Base-by-base conservation (phyloP, 2,329 filamentous ascomycete species). In the Drechmeria coniospora region DNA sequence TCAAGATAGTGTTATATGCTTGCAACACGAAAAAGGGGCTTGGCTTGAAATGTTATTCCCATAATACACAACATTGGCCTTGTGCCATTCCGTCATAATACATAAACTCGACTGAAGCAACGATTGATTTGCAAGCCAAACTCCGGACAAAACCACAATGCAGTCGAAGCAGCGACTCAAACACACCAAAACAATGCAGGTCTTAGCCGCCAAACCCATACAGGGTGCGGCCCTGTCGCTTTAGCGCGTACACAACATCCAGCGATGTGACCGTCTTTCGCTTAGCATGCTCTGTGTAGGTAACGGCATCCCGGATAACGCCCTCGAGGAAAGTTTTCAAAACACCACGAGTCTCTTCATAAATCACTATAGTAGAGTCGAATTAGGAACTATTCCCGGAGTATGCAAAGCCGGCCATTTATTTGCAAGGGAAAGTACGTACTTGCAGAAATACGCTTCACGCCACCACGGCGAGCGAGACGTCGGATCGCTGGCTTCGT, bases 371-470 rank as follows among this genome's bases (percentile, higher is more conserved):
- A 6, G 1, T 4, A 1, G 3, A 2, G 1, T 14, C 1, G 5
- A 18, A 31, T 47, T 36, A 48, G 20, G 4, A 29, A 15, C 21
- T 27, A 19, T 18, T 8, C 26, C n/a, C 13, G 31, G 29, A 23
- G 34, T 36, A n/a, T n/a, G n/a, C n/a, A n/a, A n/a, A n/a, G n/a
- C n/a, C 15, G 3, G 3, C 26, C 18, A 8, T 20, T n/a, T 17
- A 20, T 7, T n/a, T 5, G 6, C 7, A 12, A 1, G 18, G 21
- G 15, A 23, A 15, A 25, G 23, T 32, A 65, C 69, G 57, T 73
- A 81, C 76, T 92, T 57, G 86, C 86, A 51, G 84, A 93, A 53
- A 94, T 94, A 92, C 86, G 86, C 82, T 94, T 94, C 72, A 94
- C 86, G 86, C 86, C 86, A 63, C 86, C 86, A 90, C 86, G 84